phyloP scores from a whole-genome alignment of 345 rosid species.

The Boechera stricta region DNA sequence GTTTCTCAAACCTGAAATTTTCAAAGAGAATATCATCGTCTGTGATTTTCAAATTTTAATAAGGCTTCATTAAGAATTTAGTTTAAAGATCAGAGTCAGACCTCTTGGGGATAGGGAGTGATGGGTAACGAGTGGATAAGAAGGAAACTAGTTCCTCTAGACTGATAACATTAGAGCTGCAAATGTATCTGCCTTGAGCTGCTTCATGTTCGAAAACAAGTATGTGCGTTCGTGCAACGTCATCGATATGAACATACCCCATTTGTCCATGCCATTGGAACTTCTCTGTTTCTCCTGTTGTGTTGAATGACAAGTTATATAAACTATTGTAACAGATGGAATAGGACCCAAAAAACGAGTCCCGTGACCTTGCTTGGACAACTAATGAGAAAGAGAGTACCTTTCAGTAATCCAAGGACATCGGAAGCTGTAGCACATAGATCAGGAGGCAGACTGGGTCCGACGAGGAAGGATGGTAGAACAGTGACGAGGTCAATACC shows the following conservation, averaged over 20 bases:
- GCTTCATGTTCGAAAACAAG: constrained; percentile 61
- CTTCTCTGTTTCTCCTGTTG: constrained; percentile 62
- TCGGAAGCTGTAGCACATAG: constrained; percentile 81
- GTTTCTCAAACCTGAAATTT: constrained; percentile 61
- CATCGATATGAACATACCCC: constrained; percentile 95
- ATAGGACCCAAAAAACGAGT: neutral
- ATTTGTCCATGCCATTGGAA: constrained; percentile 85
- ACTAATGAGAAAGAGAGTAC: constrained; percentile 37
- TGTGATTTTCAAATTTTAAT: neutral
- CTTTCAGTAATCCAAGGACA: constrained; percentile 81
- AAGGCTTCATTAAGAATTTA: neutral
- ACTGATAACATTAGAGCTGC: constrained; percentile 65
- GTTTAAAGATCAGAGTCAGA: constrained; percentile 27
- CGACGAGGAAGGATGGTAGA: constrained; percentile 75
- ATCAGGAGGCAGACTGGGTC: constrained; percentile 79
- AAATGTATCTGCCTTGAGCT: constrained; percentile 70
- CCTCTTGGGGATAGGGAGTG: constrained; percentile 67
- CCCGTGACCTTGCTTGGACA: constrained; percentile 1
- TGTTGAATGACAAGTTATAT: neutral
- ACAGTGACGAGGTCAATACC: constrained; percentile 68
- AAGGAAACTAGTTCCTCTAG: constrained; percentile 59
- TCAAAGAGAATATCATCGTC: neutral
- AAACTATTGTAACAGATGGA: neutral
- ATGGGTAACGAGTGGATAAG: constrained; percentile 65
- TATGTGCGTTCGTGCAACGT: constrained; percentile 78